These are phyloP conservation scores for Exophiala sp. DNA, from an alignment of 2,329 filamentous ascomycete genomes.

Conservation along the genomic window DNA sequence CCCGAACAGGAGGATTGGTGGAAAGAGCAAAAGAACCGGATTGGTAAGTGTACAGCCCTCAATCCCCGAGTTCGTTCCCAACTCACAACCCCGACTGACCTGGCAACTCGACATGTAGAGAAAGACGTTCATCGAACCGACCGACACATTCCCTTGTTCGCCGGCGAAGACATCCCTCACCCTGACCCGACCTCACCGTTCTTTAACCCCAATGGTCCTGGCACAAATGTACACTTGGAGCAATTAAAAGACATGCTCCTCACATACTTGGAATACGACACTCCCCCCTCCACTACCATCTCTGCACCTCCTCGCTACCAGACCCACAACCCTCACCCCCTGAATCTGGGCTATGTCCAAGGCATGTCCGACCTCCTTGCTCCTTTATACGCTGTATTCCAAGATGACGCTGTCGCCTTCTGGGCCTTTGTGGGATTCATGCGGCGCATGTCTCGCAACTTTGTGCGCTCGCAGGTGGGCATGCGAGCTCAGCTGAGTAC, in stretches of 20 bases:
- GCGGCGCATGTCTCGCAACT: constrained; percentile 97
- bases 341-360: constrained; percentile 91
- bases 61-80: constrained; percentile 3
- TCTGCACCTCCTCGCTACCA: constrained; percentile 7
- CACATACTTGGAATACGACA: constrained; percentile 96
- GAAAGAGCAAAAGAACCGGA: constrained; percentile 87
- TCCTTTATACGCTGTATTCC: constrained; percentile 92
- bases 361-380: constrained; percentile 97
- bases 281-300: constrained; percentile 20
- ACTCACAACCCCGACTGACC: constrained; percentile 42
- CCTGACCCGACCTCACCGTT: constrained; percentile 95
- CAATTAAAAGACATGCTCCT: constrained; percentile 99
- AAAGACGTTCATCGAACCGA: constrained; percentile 98
- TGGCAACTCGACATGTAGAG: constrained; percentile 59
- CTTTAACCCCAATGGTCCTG: constrained; percentile 74
- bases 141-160: constrained; percentile 88
- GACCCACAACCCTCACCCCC: constrained; percentile 34
- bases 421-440: constrained; percentile 97
- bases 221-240: constrained; percentile 95
- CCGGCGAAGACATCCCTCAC: constrained; percentile 92
- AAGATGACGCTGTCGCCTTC: constrained; percentile 94
- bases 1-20: constrained; percentile 88
- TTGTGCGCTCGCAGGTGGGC: constrained; percentile 87
- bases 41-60: constrained; percentile 61
- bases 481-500: constrained; percentile 90